A percentile compares a stretch with the other conserved stretches of the same genome.
These are phyloP conservation scores for Hypoxylon sp. DNA, from an alignment of 2,329 filamentous ascomycete genomes.

Conservation along the genomic window DNA sequence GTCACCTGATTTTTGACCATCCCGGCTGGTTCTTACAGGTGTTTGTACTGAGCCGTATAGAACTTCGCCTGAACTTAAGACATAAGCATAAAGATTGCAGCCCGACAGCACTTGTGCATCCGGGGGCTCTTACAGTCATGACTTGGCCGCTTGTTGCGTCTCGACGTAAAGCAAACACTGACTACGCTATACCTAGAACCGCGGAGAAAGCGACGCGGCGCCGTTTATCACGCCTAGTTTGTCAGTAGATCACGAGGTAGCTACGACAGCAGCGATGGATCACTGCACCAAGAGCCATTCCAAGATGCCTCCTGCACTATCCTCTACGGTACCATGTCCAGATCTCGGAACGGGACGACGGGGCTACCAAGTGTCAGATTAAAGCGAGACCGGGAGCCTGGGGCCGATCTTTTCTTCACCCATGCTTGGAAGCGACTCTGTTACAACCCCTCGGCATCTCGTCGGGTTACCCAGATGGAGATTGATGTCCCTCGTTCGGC, in stretches of 20 bases:
- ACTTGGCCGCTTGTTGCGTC: constrained; percentile 37
- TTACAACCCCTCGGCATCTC: constrained; percentile 37
- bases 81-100: constrained; percentile 41
- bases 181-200: constrained; percentile 30
- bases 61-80: constrained; percentile 34
- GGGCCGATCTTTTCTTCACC: constrained; percentile 42
- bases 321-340: constrained; percentile 39
- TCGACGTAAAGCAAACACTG: constrained; percentile 38
- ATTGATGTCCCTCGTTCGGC: constrained; percentile 29
- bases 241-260: constrained; percentile 37
- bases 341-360: constrained; percentile 49
- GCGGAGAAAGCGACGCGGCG: constrained; percentile 25
- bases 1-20: constrained; percentile 42
- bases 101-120: constrained; percentile 37
- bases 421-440: constrained; percentile 36
- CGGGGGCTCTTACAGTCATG: constrained; percentile 39
- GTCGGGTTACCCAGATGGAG: constrained; percentile 30
- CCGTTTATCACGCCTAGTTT: constrained; percentile 28
- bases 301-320: constrained; percentile 24
- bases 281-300: constrained; percentile 23
- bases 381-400: constrained; percentile 46
- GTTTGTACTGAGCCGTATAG: constrained; percentile 37
- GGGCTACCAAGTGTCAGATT: constrained; percentile 47
- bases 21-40: constrained; percentile 14
- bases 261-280: constrained; percentile 32